Conservation (phyloP, 306 rosid genomes). For the Acacia acuminata region DNA sequence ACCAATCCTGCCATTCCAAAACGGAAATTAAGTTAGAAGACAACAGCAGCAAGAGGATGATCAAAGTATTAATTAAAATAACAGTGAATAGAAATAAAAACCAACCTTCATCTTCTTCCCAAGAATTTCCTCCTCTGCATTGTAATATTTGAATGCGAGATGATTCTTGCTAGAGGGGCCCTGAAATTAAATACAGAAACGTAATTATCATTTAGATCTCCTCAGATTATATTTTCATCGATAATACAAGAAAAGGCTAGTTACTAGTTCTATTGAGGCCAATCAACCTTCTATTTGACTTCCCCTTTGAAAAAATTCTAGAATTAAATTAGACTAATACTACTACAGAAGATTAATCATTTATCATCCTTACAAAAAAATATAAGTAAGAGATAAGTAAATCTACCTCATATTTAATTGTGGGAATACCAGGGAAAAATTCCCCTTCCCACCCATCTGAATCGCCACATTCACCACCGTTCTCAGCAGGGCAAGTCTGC, state of each 20-base stretch:
- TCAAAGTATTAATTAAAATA: background rate
- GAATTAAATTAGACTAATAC: background rate
- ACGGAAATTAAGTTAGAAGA: slow-evolving; percentile 27
- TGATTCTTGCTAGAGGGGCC: slow-evolving; percentile 88
- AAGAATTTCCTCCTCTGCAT: slow-evolving; percentile 79
- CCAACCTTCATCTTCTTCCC: slow-evolving; percentile 98
- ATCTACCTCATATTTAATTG: slow-evolving; percentile 77
- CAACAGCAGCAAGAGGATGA: background rate
- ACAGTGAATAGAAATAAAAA: slow-evolving; percentile 24
- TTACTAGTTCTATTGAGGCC: background rate
- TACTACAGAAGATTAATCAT: background rate
- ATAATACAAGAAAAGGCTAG: background rate
- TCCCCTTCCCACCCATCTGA: slow-evolving; percentile 81
- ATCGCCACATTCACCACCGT: slow-evolving; percentile 48
- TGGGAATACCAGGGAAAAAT: slow-evolving; percentile 75
- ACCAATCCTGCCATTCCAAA: slow-evolving; percentile 69
- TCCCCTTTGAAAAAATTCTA: background rate
- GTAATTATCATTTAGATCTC: background rate
- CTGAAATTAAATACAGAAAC: slow-evolving; percentile 38
- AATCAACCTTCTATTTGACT: background rate
- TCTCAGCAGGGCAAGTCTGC: slow-evolving; percentile 65
- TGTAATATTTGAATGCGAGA: slow-evolving; percentile 83
- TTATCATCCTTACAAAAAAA: too few species aligned
- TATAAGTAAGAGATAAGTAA: background rate
- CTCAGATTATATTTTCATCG: background rate